These are phyloP conservation scores for Lactifluus pinguis DNA, from an alignment of 768 basidiomycete species.

Conservation along the genomic window DNA sequence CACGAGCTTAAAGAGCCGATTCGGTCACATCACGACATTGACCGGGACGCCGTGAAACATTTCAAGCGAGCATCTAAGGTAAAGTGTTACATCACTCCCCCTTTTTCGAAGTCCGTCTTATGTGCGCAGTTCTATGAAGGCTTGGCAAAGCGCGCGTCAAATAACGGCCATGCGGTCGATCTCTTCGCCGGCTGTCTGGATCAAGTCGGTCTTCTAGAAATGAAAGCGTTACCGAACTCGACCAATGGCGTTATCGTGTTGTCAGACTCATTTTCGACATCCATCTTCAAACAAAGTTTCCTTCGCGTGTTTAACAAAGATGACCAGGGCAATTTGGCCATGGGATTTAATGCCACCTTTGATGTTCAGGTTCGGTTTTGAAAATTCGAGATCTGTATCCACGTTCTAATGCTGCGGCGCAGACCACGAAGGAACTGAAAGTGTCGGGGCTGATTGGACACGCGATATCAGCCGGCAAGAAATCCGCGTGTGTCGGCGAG, in stretches of 20 bases:
- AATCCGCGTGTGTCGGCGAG: slow-evolving; percentile 93
- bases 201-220: slow-evolving; percentile 94
- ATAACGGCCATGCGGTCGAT: slow-evolving; percentile 92
- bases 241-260: slow-evolving; percentile 96
- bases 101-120: not conserved
- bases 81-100: slow-evolving; percentile 12
- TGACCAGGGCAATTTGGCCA: slow-evolving; percentile 81
- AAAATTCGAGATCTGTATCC: not conserved
- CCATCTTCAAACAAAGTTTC: slow-evolving; percentile 99
- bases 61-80: slow-evolving; percentile 97
- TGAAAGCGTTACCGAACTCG: slow-evolving; percentile 91
- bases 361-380: slow-evolving; percentile 71
- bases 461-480: slow-evolving; percentile 95
- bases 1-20: slow-evolving; percentile 96
- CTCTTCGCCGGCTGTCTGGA: slow-evolving; percentile 96
- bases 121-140: slow-evolving; percentile 81
- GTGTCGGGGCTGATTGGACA: slow-evolving; percentile 98
- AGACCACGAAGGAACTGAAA: slow-evolving; percentile 98
- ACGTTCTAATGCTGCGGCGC: slow-evolving; percentile 3
- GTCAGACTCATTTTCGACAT: slow-evolving; percentile 94
- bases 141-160: slow-evolving; percentile 84
- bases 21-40: slow-evolving; percentile 97
- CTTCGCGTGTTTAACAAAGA: slow-evolving; percentile 88
- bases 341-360: slow-evolving; percentile 99
- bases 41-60: slow-evolving; percentile 92